Evolutionary conservation across 2,329 filamentous ascomycete species (phyloP).

Genomic region (Calonectria naviculata): DNA sequence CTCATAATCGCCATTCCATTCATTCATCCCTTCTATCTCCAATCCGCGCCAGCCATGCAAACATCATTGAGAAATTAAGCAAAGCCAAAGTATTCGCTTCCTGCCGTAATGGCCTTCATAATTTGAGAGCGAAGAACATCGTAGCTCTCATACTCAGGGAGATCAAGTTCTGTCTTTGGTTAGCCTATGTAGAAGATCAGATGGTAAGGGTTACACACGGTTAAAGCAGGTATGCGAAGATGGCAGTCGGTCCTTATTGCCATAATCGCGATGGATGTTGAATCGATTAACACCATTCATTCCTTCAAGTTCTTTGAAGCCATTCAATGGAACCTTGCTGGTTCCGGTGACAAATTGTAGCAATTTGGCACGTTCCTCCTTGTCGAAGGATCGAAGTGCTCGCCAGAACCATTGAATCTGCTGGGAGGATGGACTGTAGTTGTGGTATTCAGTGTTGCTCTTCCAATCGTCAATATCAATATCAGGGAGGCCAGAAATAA

Average conservation of each 20-base stretch:
- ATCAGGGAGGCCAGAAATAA: constrained; percentile 96
- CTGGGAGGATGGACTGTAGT: constrained; percentile 92
- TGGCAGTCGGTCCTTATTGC: constrained; percentile 93
- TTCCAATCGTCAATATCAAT: constrained; percentile 99
- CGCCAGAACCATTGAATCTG: constrained; percentile 99
- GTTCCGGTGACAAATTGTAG: constrained; percentile 99
- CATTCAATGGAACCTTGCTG: constrained; percentile 97
- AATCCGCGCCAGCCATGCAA: constrained; percentile 33
- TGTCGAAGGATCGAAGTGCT: constrained; percentile 95
- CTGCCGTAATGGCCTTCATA: constrained; percentile 96
- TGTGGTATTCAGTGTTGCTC: constrained; percentile 98
- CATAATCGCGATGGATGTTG: constrained; percentile 98
- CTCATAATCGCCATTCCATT: constrained; percentile 11
- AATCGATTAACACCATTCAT: constrained; percentile 99
- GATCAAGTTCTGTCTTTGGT: constrained; percentile 81
- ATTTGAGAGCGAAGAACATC: constrained; percentile 88
- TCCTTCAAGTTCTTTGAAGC: constrained; percentile 98
- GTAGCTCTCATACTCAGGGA: constrained; percentile 98
- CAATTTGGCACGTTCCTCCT: constrained; percentile 97
- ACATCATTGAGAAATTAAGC: constrained; percentile 65
- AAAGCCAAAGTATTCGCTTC: constrained; percentile 97
- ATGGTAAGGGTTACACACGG: constrained; percentile 73
- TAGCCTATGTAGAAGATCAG: constrained; percentile 50
- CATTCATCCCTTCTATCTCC: constrained; percentile 31
- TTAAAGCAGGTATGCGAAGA: constrained; percentile 99